Percentiles rank a stretch among this genome's conserved stretches.
These are phyloP conservation scores for Neurospora sp. DNA, from an alignment of 495 filamentous ascomycete genomes.

Conservation along the genomic window DNA sequence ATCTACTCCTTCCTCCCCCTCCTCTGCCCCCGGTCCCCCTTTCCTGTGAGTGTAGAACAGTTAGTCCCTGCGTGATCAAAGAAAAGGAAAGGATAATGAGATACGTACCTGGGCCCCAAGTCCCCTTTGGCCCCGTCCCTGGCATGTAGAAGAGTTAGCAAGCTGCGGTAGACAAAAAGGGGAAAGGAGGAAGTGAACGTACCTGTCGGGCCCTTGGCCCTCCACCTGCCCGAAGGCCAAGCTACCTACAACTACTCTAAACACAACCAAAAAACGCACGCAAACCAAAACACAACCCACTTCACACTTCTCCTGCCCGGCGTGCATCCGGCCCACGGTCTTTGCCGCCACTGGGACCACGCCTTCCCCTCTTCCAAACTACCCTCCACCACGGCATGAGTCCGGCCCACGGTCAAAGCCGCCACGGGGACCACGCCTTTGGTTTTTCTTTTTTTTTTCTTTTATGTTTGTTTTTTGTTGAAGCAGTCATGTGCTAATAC, in stretches of 20 bases:
- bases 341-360: neutral
- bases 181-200: neutral
- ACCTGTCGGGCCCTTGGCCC: neutral
- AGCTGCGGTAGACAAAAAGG: neutral
- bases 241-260: neutral
- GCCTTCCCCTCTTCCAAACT: neutral
- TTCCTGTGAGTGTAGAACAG: neutral
- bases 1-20: neutral
- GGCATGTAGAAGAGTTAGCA: neutral
- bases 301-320: neutral
- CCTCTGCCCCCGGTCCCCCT: neutral
- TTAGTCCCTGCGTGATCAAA: neutral
- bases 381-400: neutral
- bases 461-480: neutral
- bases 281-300: neutral
- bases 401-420: neutral
- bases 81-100: neutral
- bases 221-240: neutral
- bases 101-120: neutral
- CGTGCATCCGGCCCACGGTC: neutral
- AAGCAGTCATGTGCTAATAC: neutral
- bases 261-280: neutral
- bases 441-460: neutral
- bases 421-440: neutral
- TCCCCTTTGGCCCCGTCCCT: neutral